phyloP scores from a whole-genome alignment of 1,284 basidiomycete species.

The Boletellus deceptivus region DNA sequence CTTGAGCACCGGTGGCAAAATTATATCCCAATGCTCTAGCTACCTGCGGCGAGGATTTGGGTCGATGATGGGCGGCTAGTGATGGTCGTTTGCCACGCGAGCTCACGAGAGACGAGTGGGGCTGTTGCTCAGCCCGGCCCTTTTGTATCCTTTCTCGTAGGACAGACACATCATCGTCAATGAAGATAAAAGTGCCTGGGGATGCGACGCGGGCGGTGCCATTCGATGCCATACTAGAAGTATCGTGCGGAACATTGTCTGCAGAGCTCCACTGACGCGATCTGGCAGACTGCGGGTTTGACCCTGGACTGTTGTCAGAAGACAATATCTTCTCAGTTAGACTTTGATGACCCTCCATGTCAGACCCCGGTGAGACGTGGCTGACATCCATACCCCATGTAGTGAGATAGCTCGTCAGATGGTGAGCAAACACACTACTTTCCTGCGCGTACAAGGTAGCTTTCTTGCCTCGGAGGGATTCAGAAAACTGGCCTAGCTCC shows the following conservation, averaged over 20 bases:
- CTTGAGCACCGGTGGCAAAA: slow-evolving; percentile 27
- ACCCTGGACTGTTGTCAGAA: slow-evolving; percentile 9
- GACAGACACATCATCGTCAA: slow-evolving; percentile 84
- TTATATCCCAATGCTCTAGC: slow-evolving; percentile 50
- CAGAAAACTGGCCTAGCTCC: slow-evolving; percentile 76
- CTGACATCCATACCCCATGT: slow-evolving; percentile 92
- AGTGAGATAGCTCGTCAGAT: slow-evolving; percentile 88
- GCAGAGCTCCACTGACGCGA: slow-evolving; percentile 23
- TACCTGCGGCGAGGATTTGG: slow-evolving; percentile 76
- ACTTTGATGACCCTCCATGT: slow-evolving; percentile 39
- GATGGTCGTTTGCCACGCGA: slow-evolving; percentile 69
- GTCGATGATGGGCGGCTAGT: slow-evolving; percentile 63
- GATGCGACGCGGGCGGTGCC: slow-evolving; percentile 25
- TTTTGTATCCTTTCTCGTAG: slow-evolving; percentile 70
- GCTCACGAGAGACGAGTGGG: slow-evolving; percentile 42
- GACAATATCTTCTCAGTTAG: slow-evolving; percentile 16
- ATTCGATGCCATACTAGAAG: slow-evolving; percentile 13
- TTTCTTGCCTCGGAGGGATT: slow-evolving; percentile 77
- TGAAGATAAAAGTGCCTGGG: slow-evolving; percentile 67
- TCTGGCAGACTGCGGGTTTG: slow-evolving; percentile 14
- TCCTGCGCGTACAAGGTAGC: slow-evolving; percentile 81
- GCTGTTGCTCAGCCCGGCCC: slow-evolving; percentile 54
- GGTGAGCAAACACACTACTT: slow-evolving; percentile 83
- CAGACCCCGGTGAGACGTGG: slow-evolving; percentile 68
- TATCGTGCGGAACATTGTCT: slow-evolving; percentile 22